Base-by-base conservation (phyloP, 129 eudicot species). In the Flaveria brownii region DNA sequence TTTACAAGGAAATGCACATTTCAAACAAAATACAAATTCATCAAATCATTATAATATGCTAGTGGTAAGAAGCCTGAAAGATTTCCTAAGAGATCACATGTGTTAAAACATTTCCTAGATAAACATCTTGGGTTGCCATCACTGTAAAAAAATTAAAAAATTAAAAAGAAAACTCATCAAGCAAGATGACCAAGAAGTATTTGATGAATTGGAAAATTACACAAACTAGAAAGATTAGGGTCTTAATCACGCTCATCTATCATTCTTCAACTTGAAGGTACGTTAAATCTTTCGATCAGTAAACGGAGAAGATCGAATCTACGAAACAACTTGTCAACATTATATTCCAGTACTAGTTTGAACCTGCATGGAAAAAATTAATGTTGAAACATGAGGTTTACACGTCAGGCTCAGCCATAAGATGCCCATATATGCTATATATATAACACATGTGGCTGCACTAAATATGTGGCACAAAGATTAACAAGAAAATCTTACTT, bases 201-300 rank as follows among this genome's bases (percentile, higher is more conserved):
- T 6, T 18, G 26, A 20, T 57, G 26, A 57, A 10, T 9, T 57
- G 64, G 63, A 57, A 20, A 56, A 56, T 10, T 9, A 13, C 30
- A 57, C 33, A 6, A 57, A 57, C 64, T 57, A 57, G 63, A 56
- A 56, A 57, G 64, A 57, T 57, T 57, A 57, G 64, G 64, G 64
- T 57, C 23, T 22, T 28, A 57, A 57, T 28, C 30, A 2, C 4
- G 1, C 13, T 28, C 23, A 9, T 5, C 9, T 56, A 57, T 57
- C 63, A 56, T 26, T 56, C 64, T 57, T 57, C 16, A 57, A 57
- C 64, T 57, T 57, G 30, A 2, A 8, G 12, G 28, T 30, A 30
- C 36, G 36, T 36, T 36, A 36, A 36, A 4, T 4, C 41, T 36
- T 4, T 36, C 41, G 41, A 36, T 36, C 41, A 36, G 41, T 30